Conservation (phyloP, 2,329 filamentous ascomycete genomes). For the Fusarium sp. region DNA sequence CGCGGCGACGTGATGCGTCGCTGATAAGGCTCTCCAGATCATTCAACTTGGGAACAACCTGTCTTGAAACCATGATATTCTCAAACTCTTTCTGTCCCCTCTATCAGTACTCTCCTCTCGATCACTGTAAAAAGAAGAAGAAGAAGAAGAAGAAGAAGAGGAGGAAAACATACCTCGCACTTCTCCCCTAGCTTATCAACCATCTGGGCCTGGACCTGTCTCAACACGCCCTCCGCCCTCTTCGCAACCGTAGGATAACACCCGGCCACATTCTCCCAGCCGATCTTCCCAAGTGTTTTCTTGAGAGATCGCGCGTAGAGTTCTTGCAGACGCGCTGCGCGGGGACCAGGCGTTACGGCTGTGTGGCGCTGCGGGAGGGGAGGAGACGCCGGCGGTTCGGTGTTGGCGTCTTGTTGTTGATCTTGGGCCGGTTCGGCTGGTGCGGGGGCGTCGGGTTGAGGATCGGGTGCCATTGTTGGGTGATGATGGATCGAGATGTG, state of each 20-base stretch:
- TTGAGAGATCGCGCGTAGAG: slow-evolving; percentile 62
- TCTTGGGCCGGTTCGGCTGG: slow-evolving; percentile 3
- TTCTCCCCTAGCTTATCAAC: slow-evolving; percentile 63
- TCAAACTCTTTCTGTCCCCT: slow-evolving; percentile 63
- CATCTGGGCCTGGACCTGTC: slow-evolving; percentile 66
- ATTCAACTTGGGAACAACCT: slow-evolving; percentile 66
- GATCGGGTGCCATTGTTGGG: slow-evolving; percentile 35
- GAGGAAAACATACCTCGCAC: slow-evolving; percentile 58
- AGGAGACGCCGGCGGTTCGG: slow-evolving; percentile 46
- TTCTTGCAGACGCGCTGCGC: slow-evolving; percentile 63
- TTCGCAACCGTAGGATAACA: slow-evolving; percentile 70
- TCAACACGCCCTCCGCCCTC: slow-evolving; percentile 60
- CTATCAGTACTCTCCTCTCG: slow-evolving; percentile 9
- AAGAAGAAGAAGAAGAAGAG: no score
- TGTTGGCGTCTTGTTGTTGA: not conserved
- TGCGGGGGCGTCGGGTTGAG: slow-evolving; percentile 7
- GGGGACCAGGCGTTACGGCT: slow-evolving; percentile 61
- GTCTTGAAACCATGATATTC: slow-evolving; percentile 59
- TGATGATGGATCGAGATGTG: not conserved
- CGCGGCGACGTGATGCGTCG: slow-evolving; percentile 55
- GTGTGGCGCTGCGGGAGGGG: slow-evolving; percentile 55
- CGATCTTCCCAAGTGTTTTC: slow-evolving; percentile 64
- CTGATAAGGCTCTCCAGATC: slow-evolving; percentile 64
- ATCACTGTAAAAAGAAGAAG: not conserved
- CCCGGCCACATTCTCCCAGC: slow-evolving; percentile 64